Evolutionary conservation across 768 basidiomycete genomes (phyloP).

Genomic region (Mycena haematopus): DNA sequence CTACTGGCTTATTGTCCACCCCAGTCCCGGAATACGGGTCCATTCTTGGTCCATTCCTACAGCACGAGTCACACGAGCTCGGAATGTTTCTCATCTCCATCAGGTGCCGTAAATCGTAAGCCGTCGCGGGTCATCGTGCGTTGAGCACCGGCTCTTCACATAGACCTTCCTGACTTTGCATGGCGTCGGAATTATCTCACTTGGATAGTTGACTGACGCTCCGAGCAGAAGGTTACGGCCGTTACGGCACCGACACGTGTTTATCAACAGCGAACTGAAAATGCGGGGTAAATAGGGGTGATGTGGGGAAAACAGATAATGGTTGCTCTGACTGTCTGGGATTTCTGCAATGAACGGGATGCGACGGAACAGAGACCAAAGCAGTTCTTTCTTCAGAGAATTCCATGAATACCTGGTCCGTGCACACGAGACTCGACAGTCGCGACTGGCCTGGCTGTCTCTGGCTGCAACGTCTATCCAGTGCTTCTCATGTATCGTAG

Average conservation of each 20-base stretch:
- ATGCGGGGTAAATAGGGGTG: conserved; percentile 15
- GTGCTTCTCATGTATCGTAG: background rate
- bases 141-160: background rate
- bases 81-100: background rate
- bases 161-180: background rate
- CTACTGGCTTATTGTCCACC: background rate
- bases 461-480: background rate
- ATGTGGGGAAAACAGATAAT: background rate
- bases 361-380: background rate
- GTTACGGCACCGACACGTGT: conserved; percentile 5
- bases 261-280: conserved; percentile 1
- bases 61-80: conserved; percentile 6
- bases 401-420: conserved; percentile 13
- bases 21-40: background rate
- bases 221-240: no score
- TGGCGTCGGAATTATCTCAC: background rate
- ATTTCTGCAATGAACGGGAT: background rate
- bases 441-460: background rate
- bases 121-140: background rate
- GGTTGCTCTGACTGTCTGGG: background rate
- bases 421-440: no score
- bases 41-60: no score
- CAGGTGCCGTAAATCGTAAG: conserved; percentile 1
- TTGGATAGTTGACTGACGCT: no score
- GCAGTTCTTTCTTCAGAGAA: conserved; percentile 2